Evolutionary conservation across 1,139 yeast species (phyloP).

Genomic region (Debaryomycetaceae sp.): DNA sequence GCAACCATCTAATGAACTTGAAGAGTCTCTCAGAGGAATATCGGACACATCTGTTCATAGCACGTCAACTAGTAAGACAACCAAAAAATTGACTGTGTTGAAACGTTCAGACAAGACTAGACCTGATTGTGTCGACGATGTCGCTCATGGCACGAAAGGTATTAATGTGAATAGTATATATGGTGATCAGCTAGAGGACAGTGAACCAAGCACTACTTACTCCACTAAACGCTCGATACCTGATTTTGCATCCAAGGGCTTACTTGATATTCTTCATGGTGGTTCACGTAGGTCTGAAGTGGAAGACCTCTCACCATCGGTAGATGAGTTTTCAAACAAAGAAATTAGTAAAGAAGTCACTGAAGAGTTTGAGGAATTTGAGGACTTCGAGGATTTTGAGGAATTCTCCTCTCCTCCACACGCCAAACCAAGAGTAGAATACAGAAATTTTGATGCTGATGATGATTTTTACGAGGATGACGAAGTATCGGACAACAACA

Average conservation of each 20-base stretch:
- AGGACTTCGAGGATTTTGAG: conserved; percentile 25
- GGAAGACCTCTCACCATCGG: conserved; percentile 1
- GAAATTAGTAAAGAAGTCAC: conserved; percentile 15
- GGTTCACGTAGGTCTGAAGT: conserved; percentile 4
- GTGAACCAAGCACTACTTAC: neutral
- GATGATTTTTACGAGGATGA: conserved; percentile 27
- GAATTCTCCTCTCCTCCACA: conserved; percentile 10
- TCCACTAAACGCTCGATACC: neutral
- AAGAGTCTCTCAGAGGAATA: conserved; percentile 17
- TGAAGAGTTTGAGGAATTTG: conserved; percentile 37
- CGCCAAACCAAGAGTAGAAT: conserved; percentile 6
- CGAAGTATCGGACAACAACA: neutral
- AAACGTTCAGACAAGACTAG: conserved; percentile 19
- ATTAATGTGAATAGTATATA: neutral
- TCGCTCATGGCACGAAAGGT: neutral
- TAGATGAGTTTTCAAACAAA: neutral
- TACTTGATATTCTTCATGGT: conserved; percentile 7
- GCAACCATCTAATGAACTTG: conserved; percentile 28
- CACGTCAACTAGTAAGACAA: conserved; percentile 7
- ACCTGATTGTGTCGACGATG: neutral
- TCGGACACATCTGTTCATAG: conserved; percentile 8
- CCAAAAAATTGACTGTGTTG: conserved; percentile 30
- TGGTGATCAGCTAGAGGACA: neutral
- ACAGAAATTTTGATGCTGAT: conserved; percentile 29
- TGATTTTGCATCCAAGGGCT: conserved; percentile 8